Evolutionary conservation across 441 rosid genomes (phyloP).

Genomic region (Jatropha podagrica): DNA sequence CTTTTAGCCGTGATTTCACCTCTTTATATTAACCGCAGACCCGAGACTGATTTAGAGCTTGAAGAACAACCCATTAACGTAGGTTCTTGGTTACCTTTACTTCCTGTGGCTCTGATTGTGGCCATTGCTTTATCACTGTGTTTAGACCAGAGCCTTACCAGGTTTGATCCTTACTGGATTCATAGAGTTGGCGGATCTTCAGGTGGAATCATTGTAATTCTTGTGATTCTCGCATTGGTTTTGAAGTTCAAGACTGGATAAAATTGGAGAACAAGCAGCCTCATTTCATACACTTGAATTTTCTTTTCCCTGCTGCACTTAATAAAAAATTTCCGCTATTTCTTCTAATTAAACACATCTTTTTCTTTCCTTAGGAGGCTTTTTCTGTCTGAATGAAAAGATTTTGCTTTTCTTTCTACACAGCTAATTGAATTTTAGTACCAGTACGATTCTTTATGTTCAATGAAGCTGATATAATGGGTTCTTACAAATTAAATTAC

Average conservation of each 20-base stretch:
- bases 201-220: conserved; percentile 60
- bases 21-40: conserved; percentile 52
- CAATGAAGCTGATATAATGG: too few species aligned
- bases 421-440: too few species aligned
- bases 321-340: not conserved
- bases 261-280: conserved; percentile 5
- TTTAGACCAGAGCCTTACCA: conserved; percentile 57
- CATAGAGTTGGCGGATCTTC: conserved; percentile 89
- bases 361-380: too few species aligned
- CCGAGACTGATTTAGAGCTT: conserved; percentile 38
- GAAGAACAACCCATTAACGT: conserved; percentile 46
- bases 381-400: too few species aligned
- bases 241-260: conserved; percentile 53
- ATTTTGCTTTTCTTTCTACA: too few species aligned
- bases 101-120: conserved; percentile 55
- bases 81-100: conserved; percentile 46
- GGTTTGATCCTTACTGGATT: conserved; percentile 83
- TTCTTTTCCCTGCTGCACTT: not conserved
- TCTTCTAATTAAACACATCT: too few species aligned
- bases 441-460: too few species aligned
- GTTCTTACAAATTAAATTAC: too few species aligned
- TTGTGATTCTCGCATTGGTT: conserved; percentile 63
- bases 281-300: not conserved
- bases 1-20: conserved; percentile 72
- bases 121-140: conserved; percentile 52